Conservation (phyloP, 2,329 filamentous ascomycete species). For the Ascochyta lentis region DNA sequence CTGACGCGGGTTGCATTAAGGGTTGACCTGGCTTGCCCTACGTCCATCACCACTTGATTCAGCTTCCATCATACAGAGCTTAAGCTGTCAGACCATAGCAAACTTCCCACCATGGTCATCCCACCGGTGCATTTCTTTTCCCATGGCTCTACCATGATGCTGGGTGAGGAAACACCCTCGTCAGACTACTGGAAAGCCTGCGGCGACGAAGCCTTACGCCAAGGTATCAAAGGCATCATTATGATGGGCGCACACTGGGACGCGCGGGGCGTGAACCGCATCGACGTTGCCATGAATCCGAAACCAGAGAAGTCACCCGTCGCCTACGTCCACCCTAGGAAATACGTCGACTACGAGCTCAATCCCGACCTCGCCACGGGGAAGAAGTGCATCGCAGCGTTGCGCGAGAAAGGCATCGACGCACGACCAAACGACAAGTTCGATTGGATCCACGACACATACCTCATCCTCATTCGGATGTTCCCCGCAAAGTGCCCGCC, state of each 20-base stretch:
- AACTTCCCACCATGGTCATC: constrained; percentile 26
- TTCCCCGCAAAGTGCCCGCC: constrained; percentile 70
- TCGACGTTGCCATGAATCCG: constrained; percentile 68
- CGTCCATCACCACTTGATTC: neutral
- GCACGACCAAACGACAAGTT: constrained; percentile 62
- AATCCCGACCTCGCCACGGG: constrained; percentile 64
- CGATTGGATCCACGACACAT: constrained; percentile 77
- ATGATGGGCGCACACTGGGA: constrained; percentile 78
- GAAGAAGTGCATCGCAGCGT: constrained; percentile 57
- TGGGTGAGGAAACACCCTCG: constrained; percentile 67
- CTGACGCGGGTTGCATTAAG: too few species aligned
- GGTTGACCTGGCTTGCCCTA: neutral
- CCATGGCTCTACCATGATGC: constrained; percentile 76
- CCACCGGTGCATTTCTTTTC: constrained; percentile 72
- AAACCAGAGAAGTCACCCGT: constrained; percentile 67
- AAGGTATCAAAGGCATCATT: constrained; percentile 67
- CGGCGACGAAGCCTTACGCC: constrained; percentile 66
- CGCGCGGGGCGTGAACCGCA: constrained; percentile 57
- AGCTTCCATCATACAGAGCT: neutral
- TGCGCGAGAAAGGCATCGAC: constrained; percentile 62
- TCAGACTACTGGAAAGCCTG: constrained; percentile 71
- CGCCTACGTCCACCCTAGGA: constrained; percentile 69
- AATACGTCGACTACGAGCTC: constrained; percentile 68
- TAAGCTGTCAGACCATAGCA: neutral
- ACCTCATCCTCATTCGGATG: constrained; percentile 72